Percentiles rank a stretch among this genome's conserved stretches.
phyloP scores from a whole-genome alignment of 108 stramenopile genomes.

The Cyclostephanos tholiformis region DNA sequence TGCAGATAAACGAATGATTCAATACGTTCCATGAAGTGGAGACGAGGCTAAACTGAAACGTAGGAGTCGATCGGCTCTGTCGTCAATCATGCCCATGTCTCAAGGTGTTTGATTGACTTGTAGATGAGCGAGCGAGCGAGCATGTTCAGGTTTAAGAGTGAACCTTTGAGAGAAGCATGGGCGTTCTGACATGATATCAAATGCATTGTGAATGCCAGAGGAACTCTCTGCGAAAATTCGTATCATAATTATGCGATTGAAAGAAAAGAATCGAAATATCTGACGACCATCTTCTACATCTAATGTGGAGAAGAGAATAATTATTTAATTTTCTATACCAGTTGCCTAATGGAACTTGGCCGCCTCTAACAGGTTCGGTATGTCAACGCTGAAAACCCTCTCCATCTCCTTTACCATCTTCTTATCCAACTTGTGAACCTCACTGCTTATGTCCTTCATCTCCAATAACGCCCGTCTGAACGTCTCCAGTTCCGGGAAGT shows the following conservation, averaged over 20 bases:
- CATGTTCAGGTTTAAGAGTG: too few species aligned
- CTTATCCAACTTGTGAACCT: constrained; percentile 96
- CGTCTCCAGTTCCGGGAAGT: constrained; percentile 77
- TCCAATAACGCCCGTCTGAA: constrained; percentile 83
- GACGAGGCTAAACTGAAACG: not conserved
- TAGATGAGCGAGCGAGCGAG: not conserved
- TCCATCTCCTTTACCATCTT: constrained; percentile 89
- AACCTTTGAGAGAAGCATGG: too few species aligned
- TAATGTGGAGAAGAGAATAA: too few species aligned
- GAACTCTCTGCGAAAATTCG: too few species aligned
- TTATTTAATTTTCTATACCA: too few species aligned
- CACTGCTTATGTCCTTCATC: constrained; percentile 86
- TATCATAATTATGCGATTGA: too few species aligned
- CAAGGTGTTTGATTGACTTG: not conserved
- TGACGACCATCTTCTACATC: too few species aligned
- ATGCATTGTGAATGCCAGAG: too few species aligned
- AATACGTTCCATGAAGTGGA: not conserved
- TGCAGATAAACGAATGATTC: not conserved
- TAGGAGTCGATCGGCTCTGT: not conserved
- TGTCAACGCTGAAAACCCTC: constrained; percentile 84
- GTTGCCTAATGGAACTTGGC: constrained; percentile 39
- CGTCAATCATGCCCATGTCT: not conserved
- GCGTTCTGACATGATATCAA: too few species aligned
- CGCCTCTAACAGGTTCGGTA: constrained; percentile 84
- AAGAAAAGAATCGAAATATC: too few species aligned